Conservation (phyloP, 2,329 filamentous ascomycete genomes). For the Scedosporium apiospermum region DNA sequence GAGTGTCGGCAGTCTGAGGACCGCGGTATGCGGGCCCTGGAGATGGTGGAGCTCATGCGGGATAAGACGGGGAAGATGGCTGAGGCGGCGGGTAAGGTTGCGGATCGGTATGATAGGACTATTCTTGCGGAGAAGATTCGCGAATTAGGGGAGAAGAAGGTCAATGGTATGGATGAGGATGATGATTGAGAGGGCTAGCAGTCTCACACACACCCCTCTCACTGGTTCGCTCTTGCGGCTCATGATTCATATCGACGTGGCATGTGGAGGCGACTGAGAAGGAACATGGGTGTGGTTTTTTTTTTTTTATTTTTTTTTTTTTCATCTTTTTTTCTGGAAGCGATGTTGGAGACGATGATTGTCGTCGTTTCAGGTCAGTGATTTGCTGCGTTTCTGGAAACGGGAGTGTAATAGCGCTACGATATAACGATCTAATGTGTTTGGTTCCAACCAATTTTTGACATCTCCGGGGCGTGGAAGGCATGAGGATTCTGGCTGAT, state of each 20-base stretch:
- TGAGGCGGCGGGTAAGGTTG: slow-evolving; percentile 83
- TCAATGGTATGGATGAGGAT: slow-evolving; percentile 47
- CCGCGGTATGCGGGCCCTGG: slow-evolving; percentile 85
- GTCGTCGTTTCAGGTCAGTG: not conserved
- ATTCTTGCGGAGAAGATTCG: slow-evolving; percentile 86
- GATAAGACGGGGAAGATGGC: slow-evolving; percentile 83
- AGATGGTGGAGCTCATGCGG: slow-evolving; percentile 77
- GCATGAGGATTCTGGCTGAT: too few relatives aligned
- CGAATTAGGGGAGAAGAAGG: slow-evolving; percentile 65
- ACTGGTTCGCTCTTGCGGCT: not conserved
- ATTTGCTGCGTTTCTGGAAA: not conserved
- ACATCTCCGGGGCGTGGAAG: too few relatives aligned
- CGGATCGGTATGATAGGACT: slow-evolving; percentile 69
- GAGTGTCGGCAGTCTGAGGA: slow-evolving; percentile 94
- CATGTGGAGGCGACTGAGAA: not conserved
- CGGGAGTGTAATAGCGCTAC: not conserved
- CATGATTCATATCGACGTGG: slow-evolving; percentile 4
- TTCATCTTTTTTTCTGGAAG: not conserved
- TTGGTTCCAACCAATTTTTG: not conserved
- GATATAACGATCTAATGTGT: not conserved
- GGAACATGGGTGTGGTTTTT: not conserved
- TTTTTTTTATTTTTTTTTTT: too few relatives aligned
- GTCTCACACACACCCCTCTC: too few relatives aligned
- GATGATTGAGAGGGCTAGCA: slow-evolving; percentile 26
- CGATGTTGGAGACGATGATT: not conserved